These are phyloP conservation scores for Gaertneriomyces sp. DNA, from an alignment of 192 early-diverging fungal species.

Conservation along the genomic window DNA sequence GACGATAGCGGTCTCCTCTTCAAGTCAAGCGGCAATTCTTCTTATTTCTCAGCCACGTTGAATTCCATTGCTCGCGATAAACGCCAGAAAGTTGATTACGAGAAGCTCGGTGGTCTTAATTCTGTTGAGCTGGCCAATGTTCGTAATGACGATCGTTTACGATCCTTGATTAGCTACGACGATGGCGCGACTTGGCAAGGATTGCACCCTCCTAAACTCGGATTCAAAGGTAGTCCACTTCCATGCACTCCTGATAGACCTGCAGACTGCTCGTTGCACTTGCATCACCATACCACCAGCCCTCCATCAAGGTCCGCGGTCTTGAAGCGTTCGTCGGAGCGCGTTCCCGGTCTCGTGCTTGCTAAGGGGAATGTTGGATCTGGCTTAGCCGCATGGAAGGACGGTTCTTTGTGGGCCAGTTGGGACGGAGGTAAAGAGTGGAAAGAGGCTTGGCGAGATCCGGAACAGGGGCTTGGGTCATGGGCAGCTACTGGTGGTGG, in stretches of 20 bases:
- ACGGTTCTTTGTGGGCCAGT: slow-evolving; percentile 72
- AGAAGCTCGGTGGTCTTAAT: slow-evolving; percentile 80
- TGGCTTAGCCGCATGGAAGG: slow-evolving; percentile 53
- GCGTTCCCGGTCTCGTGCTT: slow-evolving; percentile 45
- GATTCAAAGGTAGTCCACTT: no score
- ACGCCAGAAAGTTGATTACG: slow-evolving; percentile 77
- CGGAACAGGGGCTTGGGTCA: slow-evolving; percentile 64
- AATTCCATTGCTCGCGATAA: slow-evolving; percentile 77
- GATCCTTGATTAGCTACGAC: slow-evolving; percentile 80
- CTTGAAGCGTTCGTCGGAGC: no score
- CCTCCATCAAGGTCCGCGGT: no score
- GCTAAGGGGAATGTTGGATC: slow-evolving; percentile 74
- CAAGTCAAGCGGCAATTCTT: slow-evolving; percentile 84
- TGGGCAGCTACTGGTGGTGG: slow-evolving; percentile 82
- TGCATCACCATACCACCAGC: slow-evolving; percentile 5
- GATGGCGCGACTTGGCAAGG: slow-evolving; percentile 73
- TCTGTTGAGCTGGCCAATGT: slow-evolving; percentile 88
- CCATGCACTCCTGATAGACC: no score
- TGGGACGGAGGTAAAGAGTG: slow-evolving; percentile 88
- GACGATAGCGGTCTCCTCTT: slow-evolving; percentile 80
- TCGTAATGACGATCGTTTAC: slow-evolving; percentile 66
- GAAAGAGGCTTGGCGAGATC: slow-evolving; percentile 65
- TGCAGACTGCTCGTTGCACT: slow-evolving; percentile 21
- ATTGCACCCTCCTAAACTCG: no score
- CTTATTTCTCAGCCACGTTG: slow-evolving; percentile 71